Conservation (phyloP, 2,329 filamentous ascomycete genomes). For the Claviceps purpurea region DNA sequence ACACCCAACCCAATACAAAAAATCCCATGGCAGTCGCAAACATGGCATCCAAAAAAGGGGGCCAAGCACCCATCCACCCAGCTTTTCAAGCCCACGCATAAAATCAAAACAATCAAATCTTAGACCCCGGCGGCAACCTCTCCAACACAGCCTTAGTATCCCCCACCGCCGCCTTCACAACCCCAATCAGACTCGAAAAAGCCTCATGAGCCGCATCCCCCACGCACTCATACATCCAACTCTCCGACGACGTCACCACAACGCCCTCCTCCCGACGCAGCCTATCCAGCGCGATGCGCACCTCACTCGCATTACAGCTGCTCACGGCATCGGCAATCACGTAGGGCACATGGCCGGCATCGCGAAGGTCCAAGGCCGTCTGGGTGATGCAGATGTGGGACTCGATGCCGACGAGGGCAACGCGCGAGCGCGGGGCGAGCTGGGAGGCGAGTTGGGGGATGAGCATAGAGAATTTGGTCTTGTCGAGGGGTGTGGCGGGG, state of each 20-base stretch:
- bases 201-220: constrained; percentile 62
- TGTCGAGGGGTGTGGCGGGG: constrained; percentile 53
- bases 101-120: constrained; percentile 26
- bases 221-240: constrained; percentile 78
- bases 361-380: constrained; percentile 70
- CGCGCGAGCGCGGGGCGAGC: constrained; percentile 31
- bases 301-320: constrained; percentile 72
- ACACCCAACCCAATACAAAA: too few species aligned
- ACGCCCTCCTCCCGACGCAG: constrained; percentile 59
- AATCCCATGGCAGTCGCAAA: neutral
- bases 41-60: neutral
- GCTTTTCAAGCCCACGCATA: neutral
- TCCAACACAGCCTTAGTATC: constrained; percentile 58
- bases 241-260: constrained; percentile 75
- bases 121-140: constrained; percentile 44
- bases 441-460: constrained; percentile 47
- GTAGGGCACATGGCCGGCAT: constrained; percentile 67
- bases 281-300: constrained; percentile 63
- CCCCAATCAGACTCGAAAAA: constrained; percentile 58
- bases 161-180: constrained; percentile 66
- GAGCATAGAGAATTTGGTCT: constrained; percentile 83
- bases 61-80: neutral
- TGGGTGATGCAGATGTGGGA: constrained; percentile 90
- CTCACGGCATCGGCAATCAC: constrained; percentile 81
- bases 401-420: constrained; percentile 83